These are phyloP conservation scores for Fusarium sp. DNA, from an alignment of 2,329 filamentous ascomycete species.

Conservation along the genomic window DNA sequence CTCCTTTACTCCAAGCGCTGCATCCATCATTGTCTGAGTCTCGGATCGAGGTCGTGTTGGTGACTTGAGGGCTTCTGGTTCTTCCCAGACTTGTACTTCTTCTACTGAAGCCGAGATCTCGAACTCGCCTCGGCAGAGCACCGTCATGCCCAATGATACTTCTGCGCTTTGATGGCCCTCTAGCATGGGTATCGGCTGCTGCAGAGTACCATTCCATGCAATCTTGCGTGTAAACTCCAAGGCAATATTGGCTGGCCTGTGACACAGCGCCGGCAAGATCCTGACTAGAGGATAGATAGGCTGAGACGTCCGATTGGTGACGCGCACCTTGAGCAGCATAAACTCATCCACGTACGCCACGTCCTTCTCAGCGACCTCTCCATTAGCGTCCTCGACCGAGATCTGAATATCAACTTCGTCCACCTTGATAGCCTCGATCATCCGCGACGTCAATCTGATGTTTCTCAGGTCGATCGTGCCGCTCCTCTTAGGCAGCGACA, in stretches of 20 bases:
- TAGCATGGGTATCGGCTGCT: conserved; percentile 73
- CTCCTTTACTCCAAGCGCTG: conserved; percentile 65
- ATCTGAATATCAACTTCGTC: conserved; percentile 78
- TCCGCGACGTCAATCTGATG: conserved; percentile 74
- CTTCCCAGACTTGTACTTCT: conserved; percentile 69
- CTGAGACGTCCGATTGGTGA: conserved; percentile 75
- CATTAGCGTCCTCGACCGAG: conserved; percentile 54
- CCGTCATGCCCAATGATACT: conserved; percentile 72
- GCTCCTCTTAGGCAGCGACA: conserved; percentile 57
- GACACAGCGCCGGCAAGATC: conserved; percentile 76
- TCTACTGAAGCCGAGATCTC: conserved; percentile 83
- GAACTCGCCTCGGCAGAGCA: conserved; percentile 81
- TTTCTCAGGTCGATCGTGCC: conserved; percentile 79
- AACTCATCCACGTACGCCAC: conserved; percentile 61
- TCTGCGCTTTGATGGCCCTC: conserved; percentile 65
- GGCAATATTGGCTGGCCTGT: conserved; percentile 74
- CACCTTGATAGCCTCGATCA: conserved; percentile 83
- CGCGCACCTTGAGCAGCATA: conserved; percentile 70
- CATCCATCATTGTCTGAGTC: conserved; percentile 65
- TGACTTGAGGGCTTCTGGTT: conserved; percentile 43
- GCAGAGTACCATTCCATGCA: conserved; percentile 83
- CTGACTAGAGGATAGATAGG: conserved; percentile 76
- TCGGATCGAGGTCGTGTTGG: conserved; percentile 56
- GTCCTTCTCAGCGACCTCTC: conserved; percentile 32
- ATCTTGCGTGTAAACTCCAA: conserved; percentile 84